Evolutionary conservation across 2,329 filamentous ascomycete species (phyloP).

Genomic region (Diaporthe nobilis): DNA sequence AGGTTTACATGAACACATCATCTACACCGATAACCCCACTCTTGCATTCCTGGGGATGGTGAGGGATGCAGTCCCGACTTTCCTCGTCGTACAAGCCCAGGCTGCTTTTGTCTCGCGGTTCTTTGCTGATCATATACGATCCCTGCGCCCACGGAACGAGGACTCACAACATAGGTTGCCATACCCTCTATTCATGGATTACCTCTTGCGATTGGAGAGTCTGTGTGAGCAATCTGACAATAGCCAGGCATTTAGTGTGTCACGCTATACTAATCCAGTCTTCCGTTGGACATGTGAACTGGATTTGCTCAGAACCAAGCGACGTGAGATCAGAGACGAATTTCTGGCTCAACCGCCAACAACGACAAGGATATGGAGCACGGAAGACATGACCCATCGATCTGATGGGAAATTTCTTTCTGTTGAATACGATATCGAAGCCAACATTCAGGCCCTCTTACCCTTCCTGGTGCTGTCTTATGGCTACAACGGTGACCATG

Average conservation of each 20-base stretch:
- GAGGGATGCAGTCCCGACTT: conserved; percentile 13
- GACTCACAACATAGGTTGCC: not conserved
- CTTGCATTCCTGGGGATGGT: conserved; percentile 22
- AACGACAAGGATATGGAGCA: not conserved
- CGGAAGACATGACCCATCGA: not conserved
- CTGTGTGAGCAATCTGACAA: not conserved
- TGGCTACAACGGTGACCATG: not conserved
- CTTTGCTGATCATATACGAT: not conserved
- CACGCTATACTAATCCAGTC: not conserved
- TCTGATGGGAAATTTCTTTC: not conserved
- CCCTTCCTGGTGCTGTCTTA: not conserved
- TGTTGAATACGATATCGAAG: too few relatives aligned
- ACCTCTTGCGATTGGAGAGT: conserved; percentile 6
- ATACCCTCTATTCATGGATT: conserved; percentile 25
- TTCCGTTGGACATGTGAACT: conserved; percentile 13
- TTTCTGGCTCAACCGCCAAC: not conserved
- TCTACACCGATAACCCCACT: not conserved
- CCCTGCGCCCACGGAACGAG: not conserved
- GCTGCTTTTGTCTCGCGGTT: conserved; percentile 18
- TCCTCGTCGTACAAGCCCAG: conserved; percentile 30
- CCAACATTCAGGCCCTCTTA: too few relatives aligned
- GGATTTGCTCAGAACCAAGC: not conserved
- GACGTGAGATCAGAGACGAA: not conserved
- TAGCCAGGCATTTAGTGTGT: not conserved
- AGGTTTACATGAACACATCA: not conserved